Percentiles rank a stretch among this genome's conserved stretches.
Evolutionary conservation across 1,139 yeast genomes (phyloP).

Genomic region (Nadsonia commutata): DNA sequence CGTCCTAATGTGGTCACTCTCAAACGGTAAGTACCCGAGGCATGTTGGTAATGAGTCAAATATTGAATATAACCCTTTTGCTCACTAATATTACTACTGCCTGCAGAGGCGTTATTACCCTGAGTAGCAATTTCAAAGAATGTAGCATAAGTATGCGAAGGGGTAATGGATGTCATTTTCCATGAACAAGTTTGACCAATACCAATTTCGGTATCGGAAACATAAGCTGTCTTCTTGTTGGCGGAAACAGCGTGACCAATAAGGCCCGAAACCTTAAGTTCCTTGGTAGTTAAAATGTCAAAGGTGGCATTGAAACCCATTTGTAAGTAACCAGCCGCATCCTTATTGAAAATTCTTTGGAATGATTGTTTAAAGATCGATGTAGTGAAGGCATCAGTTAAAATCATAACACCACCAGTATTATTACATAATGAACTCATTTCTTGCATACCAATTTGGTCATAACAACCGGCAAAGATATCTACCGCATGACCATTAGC

Average conservation of each 20-base stretch:
- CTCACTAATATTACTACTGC: conserved; percentile 1
- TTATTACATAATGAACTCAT: conserved; percentile 71
- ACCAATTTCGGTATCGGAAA: conserved; percentile 88
- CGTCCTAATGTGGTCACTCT: conserved; percentile 32
- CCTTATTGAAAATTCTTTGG: conserved; percentile 66
- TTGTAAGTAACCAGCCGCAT: conserved; percentile 61
- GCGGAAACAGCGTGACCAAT: conserved; percentile 57
- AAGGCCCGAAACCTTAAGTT: conserved; percentile 74
- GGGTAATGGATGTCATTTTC: conserved; percentile 71
- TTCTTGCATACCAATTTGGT: conserved; percentile 90
- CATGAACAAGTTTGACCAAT: conserved; percentile 83
- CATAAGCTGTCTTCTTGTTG: conserved; percentile 35
- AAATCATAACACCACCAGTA: conserved; percentile 79
- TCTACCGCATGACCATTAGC: conserved; percentile 72
- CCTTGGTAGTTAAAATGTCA: conserved; percentile 73
- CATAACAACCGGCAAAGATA: conserved; percentile 90
- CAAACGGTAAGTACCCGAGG: conserved; percentile 27
- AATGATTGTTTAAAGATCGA: conserved; percentile 88
- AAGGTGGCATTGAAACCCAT: conserved; percentile 60
- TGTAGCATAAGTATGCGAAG: conserved; percentile 73
- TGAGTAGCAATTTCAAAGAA: conserved; percentile 63
- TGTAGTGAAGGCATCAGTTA: conserved; percentile 87
- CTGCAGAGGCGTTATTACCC: conserved; percentile 10
- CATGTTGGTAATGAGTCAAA: conserved; percentile 53
- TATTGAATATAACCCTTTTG: conserved; percentile 39